Conservation (phyloP, 768 basidiomycete genomes). For the Lepiota brunneoincarnata region DNA sequence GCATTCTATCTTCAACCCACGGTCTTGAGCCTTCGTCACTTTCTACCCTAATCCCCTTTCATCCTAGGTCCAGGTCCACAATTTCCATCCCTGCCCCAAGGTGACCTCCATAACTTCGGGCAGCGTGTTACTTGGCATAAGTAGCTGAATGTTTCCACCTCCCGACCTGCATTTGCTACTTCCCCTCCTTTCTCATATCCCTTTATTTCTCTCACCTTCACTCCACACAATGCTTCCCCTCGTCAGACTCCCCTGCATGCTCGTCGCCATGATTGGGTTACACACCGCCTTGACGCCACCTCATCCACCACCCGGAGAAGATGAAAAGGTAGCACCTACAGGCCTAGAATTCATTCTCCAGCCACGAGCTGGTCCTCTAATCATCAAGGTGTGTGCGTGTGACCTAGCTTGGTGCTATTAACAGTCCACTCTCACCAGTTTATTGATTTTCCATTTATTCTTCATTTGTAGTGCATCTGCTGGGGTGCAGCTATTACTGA, state of each 20-base stretch:
- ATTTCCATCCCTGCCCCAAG: too few species aligned
- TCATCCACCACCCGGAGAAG: conserved; percentile 32
- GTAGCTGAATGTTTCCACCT: too few species aligned
- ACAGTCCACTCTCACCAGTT: background rate
- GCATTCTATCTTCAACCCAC: too few species aligned
- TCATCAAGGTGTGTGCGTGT: conserved; percentile 38
- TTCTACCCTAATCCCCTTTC: too few species aligned
- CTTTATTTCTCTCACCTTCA: too few species aligned
- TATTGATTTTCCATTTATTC: background rate
- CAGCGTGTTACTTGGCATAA: too few species aligned
- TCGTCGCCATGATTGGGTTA: conserved; percentile 40
- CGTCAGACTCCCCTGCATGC: conserved; percentile 40
- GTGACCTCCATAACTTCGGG: too few species aligned
- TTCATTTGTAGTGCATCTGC: conserved; percentile 28
- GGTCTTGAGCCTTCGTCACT: too few species aligned
- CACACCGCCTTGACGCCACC: conserved; percentile 47
- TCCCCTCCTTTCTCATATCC: too few species aligned
- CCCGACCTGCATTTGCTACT: too few species aligned
- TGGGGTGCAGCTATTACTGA: conserved; percentile 39
- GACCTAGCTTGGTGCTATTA: background rate
- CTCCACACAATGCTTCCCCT: conserved; percentile 22
- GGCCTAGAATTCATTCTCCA: conserved; percentile 34
- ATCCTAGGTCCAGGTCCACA: too few species aligned
- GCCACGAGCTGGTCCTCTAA: conserved; percentile 27
- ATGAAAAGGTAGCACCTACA: conserved; percentile 32